A percentile compares a stretch with the other conserved stretches of the same genome.
Evolutionary conservation across 768 basidiomycete species (phyloP).

Genomic region (Kwoniella europaea): DNA sequence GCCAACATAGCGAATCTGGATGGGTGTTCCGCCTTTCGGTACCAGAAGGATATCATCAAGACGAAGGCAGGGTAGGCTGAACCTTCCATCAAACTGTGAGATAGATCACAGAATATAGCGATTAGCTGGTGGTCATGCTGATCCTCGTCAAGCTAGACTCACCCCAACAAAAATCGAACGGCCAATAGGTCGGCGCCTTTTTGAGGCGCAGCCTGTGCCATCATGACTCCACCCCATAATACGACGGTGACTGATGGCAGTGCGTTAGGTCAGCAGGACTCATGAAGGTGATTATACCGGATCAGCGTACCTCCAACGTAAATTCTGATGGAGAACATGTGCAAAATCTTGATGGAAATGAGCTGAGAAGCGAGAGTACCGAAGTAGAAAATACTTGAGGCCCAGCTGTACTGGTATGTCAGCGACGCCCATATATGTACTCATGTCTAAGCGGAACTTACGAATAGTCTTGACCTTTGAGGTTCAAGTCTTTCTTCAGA

Average conservation of each 20-base stretch:
- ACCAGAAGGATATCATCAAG: slow-evolving; percentile 28
- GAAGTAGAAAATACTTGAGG: slow-evolving; percentile 27
- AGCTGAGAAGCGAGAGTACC: slow-evolving; percentile 19
- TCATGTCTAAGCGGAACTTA: neutral
- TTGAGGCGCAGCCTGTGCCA: slow-evolving; percentile 19
- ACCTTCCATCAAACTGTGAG: slow-evolving; percentile 15
- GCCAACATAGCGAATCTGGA: slow-evolving; percentile 36
- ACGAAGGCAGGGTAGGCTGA: slow-evolving; percentile 22
- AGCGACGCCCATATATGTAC: neutral
- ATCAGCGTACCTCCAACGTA: slow-evolving; percentile 17
- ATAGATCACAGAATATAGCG: neutral
- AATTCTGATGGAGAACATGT: slow-evolving; percentile 19
- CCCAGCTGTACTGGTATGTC: slow-evolving; percentile 8
- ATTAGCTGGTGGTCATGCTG: neutral
- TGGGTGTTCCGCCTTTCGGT: slow-evolving; percentile 41
- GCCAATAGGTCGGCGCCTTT: slow-evolving; percentile 11
- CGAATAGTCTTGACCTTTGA: slow-evolving; percentile 17
- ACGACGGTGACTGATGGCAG: slow-evolving; percentile 12
- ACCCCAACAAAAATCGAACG: slow-evolving; percentile 19
- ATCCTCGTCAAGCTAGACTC: neutral
- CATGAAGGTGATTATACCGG: neutral
- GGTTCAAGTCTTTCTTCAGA: slow-evolving; percentile 12
- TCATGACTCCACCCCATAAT: slow-evolving; percentile 23
- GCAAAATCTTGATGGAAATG: slow-evolving; percentile 17
- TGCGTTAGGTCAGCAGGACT: neutral